Percentiles rank a stretch among this genome's conserved stretches.
Evolutionary conservation across 164 flowering plant genomes (phyloP).

Genomic region (Tinospora cordifolia): DNA sequence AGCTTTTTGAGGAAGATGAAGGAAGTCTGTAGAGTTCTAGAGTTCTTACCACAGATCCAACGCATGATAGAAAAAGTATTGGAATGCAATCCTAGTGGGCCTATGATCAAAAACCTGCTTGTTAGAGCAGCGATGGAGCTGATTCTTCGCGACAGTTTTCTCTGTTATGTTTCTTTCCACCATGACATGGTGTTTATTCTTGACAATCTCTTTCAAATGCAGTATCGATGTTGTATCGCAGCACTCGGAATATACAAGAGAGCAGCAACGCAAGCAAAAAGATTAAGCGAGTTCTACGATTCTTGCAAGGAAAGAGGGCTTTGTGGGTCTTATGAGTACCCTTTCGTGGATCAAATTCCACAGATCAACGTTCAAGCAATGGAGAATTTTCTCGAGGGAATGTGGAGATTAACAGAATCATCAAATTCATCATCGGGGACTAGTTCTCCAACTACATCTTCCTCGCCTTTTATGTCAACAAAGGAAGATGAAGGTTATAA

Average conservation of each 20-base stretch:
- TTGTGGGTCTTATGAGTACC: conserved; percentile 55
- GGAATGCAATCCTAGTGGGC: conserved; percentile 40
- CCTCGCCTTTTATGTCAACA: conserved; percentile 19
- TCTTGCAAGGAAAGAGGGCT: conserved; percentile 35
- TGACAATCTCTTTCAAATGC: conserved; percentile 46
- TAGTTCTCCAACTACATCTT: conserved; percentile 12
- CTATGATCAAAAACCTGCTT: conserved; percentile 26
- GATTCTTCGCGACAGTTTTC: conserved; percentile 51
- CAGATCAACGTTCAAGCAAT: conserved; percentile 41
- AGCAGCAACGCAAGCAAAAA: conserved; percentile 41
- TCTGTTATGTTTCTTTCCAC: conserved; percentile 31
- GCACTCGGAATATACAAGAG: conserved; percentile 48
- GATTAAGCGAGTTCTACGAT: conserved; percentile 38
- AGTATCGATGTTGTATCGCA: conserved; percentile 28
- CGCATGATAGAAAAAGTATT: conserved; percentile 44
- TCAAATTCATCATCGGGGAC: conserved; percentile 24
- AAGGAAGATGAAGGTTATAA: conserved; percentile 24
- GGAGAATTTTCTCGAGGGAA: conserved; percentile 42
- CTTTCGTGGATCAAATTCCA: conserved; percentile 45
- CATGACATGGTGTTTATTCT: conserved; percentile 27
- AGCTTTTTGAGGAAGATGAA: conserved; percentile 23
- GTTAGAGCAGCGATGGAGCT: conserved; percentile 43
- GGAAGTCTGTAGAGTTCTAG: conserved; percentile 25
- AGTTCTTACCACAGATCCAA: conserved; percentile 40
- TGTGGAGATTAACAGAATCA: conserved; percentile 50